Base-by-base conservation (phyloP, 192 early-diverging fungal species). In the Entrophospora sp. region DNA sequence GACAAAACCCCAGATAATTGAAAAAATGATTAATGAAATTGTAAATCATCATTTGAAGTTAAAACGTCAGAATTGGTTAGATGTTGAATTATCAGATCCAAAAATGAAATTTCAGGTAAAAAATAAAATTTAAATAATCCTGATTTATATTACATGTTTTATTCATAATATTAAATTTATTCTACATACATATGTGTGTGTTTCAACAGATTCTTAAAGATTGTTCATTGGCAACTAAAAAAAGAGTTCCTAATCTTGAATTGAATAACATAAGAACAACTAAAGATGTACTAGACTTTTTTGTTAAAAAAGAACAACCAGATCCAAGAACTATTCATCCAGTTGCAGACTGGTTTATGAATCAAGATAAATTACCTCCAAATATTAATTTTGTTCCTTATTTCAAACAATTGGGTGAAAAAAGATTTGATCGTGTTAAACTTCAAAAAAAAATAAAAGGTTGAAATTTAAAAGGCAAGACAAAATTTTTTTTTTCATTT, bases 361-460 rank as follows among this genome's bases (percentile, higher is more conserved):
- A 74, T 63, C 66, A 77, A 59, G 37, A 52, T 3, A 49, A 60
- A 18, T 46, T 77, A 22, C 75, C 75, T 10, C 56, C 64, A 27
- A 77, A 77, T 38, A 73, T 77, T 67, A 36, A 60, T 18, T 77
- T 77, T 34, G 67, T 73, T 16, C 75, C 75, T 2, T 77, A 74
- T 38, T 42, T 61, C 40, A 77, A 77, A 61, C 68, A 72, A 24
- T 67, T 36, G 55, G 67, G 69, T 18, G 43, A 74, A 37, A 73
- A 76, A 43, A 48, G 48, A 13, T 69, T 74, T 44, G 64, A 71
- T 43, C 67, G 75, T 43, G 14, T 2, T 14, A 37, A 55, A 51
- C 10, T 8, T n/a, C 52, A 42, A 25, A 36, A 52, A 31, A 52
- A 16, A 28, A 16, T 5, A 28, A 52, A 16, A 31, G n/a, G n/a